These are phyloP conservation scores for Melastoma malabathricum DNA, from an alignment of 345 rosid genomes.

Conservation along the genomic window DNA sequence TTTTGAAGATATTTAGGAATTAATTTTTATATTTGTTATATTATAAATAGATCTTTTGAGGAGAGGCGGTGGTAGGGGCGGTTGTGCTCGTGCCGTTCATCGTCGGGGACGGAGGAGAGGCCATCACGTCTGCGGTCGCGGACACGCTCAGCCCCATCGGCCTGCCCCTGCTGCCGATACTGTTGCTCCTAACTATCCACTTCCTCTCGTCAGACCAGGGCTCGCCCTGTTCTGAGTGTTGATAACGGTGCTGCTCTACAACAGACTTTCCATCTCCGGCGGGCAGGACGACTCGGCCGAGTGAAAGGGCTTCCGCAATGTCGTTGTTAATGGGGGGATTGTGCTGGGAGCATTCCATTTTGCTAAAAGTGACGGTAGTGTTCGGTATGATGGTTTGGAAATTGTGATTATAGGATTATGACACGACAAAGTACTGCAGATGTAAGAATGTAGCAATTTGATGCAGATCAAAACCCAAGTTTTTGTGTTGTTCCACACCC, in stretches of 20 bases:
- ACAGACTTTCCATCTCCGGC: slow-evolving; percentile 70
- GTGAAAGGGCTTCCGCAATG: slow-evolving; percentile 5
- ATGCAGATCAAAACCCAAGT: too few relatives aligned
- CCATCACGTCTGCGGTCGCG: slow-evolving; percentile 55
- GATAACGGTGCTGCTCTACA: slow-evolving; percentile 48
- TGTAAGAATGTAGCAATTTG: too few relatives aligned
- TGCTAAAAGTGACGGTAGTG: too few relatives aligned
- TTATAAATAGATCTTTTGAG: too few relatives aligned
- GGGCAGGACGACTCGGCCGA: slow-evolving; percentile 52
- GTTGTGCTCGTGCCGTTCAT: slow-evolving; percentile 56
- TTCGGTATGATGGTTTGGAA: too few relatives aligned
- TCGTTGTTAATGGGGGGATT: too few relatives aligned
- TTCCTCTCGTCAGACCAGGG: slow-evolving; percentile 77
- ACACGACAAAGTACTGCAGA: too few relatives aligned
- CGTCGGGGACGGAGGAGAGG: slow-evolving; percentile 69
- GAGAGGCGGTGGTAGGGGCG: slow-evolving; percentile 38
- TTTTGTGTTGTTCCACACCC: too few relatives aligned
- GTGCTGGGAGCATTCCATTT: too few relatives aligned
- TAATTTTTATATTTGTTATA: too few relatives aligned
- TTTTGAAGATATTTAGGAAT: too few relatives aligned
- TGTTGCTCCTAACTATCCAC: slow-evolving; percentile 65
- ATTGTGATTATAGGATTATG: too few relatives aligned
- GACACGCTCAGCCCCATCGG: slow-evolving; percentile 74
- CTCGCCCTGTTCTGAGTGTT: slow-evolving; percentile 47
- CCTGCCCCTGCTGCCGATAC: slow-evolving; percentile 56